Evolutionary conservation across 148 eudicot genomes (phyloP).

Genomic region (Nepenthes gracilis): DNA sequence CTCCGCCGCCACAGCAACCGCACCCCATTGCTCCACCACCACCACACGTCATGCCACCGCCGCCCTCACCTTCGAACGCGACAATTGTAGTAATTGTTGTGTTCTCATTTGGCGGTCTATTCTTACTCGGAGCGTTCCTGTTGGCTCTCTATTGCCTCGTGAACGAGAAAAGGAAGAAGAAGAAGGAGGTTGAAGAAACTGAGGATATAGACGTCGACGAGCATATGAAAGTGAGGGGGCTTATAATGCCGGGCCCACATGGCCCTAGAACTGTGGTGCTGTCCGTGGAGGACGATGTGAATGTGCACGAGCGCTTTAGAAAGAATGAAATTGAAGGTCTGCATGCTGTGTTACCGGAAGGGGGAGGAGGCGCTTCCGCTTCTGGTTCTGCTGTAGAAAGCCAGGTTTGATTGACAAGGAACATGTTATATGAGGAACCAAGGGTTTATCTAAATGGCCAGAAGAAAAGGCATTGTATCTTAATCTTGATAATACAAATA

Average conservation of each 20-base stretch:
- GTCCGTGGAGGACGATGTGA: slow-evolving; percentile 21
- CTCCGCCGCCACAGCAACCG: slow-evolving; percentile 8
- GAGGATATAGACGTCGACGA: slow-evolving; percentile 25
- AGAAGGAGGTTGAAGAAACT: slow-evolving; percentile 7
- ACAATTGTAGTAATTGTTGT: slow-evolving; percentile 16
- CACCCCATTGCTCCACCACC: slow-evolving; percentile 3
- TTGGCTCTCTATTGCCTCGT: slow-evolving; percentile 16
- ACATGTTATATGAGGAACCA: no score
- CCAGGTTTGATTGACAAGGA: no score
- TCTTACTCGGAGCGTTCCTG: slow-evolving; percentile 12
- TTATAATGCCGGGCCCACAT: slow-evolving; percentile 17
- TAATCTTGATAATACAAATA: no score
- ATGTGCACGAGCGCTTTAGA: slow-evolving; percentile 12
- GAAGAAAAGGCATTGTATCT: no score
- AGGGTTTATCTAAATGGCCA: no score
- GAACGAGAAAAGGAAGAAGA: slow-evolving; percentile 13
- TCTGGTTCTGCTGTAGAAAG: no score
- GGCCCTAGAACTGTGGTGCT: slow-evolving; percentile 16
- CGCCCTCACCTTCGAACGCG: slow-evolving; percentile 6
- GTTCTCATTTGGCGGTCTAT: slow-evolving; percentile 19
- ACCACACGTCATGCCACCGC: neutral
- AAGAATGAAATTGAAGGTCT: slow-evolving; percentile 14
- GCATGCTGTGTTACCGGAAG: no score
- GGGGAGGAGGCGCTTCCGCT: no score
- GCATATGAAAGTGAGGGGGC: slow-evolving; percentile 26